Evolutionary conservation across 495 filamentous ascomycete species (phyloP).

Genomic region (Xylaria intraflava): DNA sequence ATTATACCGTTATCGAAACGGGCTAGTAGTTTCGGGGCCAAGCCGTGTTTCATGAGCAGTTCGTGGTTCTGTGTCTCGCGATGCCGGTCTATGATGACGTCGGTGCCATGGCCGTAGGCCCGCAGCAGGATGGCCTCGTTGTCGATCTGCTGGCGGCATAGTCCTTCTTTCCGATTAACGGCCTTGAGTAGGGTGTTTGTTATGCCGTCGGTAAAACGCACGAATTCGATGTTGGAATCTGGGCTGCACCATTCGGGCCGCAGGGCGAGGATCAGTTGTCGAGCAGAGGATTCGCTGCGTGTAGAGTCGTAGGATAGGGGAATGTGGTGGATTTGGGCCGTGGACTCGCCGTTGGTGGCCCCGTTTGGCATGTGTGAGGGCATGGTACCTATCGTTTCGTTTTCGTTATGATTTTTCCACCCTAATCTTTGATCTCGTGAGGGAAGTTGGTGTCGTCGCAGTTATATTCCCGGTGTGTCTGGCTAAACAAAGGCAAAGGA

Average conservation of each 20-base stretch:
- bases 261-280: conserved; percentile 70
- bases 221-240: conserved; percentile 74
- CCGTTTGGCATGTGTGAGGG: conserved; percentile 13
- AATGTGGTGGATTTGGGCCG: conserved; percentile 47
- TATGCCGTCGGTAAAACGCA: conserved; percentile 93
- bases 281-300: conserved; percentile 68
- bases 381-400: conserved; percentile 15
- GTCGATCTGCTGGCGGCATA: conserved; percentile 72
- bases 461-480: background rate
- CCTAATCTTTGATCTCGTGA: background rate
- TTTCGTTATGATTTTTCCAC: background rate
- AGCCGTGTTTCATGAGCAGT: conserved; percentile 66
- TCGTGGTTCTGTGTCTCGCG: conserved; percentile 63
- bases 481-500: background rate
- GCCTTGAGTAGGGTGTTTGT: conserved; percentile 94
- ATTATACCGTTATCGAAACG: conserved; percentile 95
- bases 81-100: conserved; percentile 93
- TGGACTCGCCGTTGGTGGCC: conserved; percentile 11
- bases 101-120: conserved; percentile 91
- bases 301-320: conserved; percentile 68
- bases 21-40: conserved; percentile 82
- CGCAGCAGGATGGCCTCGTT: conserved; percentile 82
- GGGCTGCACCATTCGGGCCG: conserved; percentile 74
- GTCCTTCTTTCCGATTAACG: conserved; percentile 70
- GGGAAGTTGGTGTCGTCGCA: background rate